Percentiles rank a stretch among this genome's conserved stretches.
Evolutionary conservation across 805 yeast species (phyloP).

Genomic region (Monosporozyma servazzii): DNA sequence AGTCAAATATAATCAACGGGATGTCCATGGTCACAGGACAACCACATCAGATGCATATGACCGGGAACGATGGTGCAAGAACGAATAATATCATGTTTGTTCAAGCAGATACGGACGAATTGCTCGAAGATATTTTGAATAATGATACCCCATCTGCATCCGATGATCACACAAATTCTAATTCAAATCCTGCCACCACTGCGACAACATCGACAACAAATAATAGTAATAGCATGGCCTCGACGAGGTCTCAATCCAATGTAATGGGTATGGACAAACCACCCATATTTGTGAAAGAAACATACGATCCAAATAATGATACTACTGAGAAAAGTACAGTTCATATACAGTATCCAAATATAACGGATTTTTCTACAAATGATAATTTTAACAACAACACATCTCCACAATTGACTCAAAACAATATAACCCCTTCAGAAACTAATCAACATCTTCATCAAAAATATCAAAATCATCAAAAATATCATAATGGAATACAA

Average conservation of each 20-base stretch:
- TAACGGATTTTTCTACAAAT: not conserved
- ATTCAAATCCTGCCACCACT: not conserved
- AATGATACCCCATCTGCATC: not conserved
- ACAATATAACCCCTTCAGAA: not conserved
- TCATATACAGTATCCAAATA: not conserved
- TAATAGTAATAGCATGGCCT: not conserved
- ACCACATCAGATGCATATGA: too few species aligned
- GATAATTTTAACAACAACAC: not conserved
- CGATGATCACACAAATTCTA: not conserved
- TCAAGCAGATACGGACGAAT: not conserved
- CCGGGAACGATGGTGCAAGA: too few species aligned
- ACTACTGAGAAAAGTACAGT: not conserved
- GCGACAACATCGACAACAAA: not conserved
- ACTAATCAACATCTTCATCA: not conserved
- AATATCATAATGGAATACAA: not conserved
- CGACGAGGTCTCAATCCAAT: not conserved
- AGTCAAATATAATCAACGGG: conserved; percentile 2
- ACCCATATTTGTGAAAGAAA: not conserved
- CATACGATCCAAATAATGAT: not conserved
- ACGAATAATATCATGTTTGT: not conserved
- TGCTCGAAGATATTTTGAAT: not conserved
- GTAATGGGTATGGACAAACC: not conserved
- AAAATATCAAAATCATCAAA: not conserved
- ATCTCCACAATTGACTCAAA: not conserved
- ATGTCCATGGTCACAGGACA: not conserved